Base-by-base conservation (phyloP, 2,329 filamentous ascomycete genomes). In the Myriosclerotinia curreyana region DNA sequence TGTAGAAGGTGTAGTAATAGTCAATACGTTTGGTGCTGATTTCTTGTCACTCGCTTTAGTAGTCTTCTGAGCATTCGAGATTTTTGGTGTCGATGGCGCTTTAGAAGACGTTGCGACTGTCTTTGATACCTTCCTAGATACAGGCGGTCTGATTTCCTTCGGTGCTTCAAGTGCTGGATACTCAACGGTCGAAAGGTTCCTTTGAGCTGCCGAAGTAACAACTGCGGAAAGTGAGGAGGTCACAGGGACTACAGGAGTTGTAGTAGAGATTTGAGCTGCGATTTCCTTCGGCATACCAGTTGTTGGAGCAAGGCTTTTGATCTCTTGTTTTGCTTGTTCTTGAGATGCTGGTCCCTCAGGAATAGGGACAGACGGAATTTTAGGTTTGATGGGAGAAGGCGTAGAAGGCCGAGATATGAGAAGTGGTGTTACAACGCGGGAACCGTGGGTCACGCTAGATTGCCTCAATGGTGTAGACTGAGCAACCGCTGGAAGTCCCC, bases 101-200 rank as follows among this genome's bases (percentile, higher is more conserved):
- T 51, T 62, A 20, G 67, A 68, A 22, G 54, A 44, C 17, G 65
- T 36, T n/a, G 50, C 62, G 28, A 53, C 52, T 31, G 65, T 17
- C 40, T 69, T 72, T 52, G 64, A 17, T 14, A 28, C 46, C 34
- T 63, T 58, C 20, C 20, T 65, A 25, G 68, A 65, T 54, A 59
- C 20, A 25, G 63, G 42, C 34, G 54, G 58, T 54, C 71, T 75
- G 1, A 17, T 73, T 11, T 82, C 44, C 12, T 59, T 51, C 14
- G 40, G 31, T 25, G 54, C 8, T 22, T 53, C 79, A 7, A 88
- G 76, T 3, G 84, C 81, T 14, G 86, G 86, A 69, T 87, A 88
- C 68, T 88, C 85, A 69, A 87, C 84, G 17, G 38, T 44, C 8
- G 51, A 54, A n/a, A 56, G 52, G 25, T 22, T 40, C 20, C 36